phyloP scores from a whole-genome alignment of 768 basidiomycete species.

The Pleurotus eryngii region DNA sequence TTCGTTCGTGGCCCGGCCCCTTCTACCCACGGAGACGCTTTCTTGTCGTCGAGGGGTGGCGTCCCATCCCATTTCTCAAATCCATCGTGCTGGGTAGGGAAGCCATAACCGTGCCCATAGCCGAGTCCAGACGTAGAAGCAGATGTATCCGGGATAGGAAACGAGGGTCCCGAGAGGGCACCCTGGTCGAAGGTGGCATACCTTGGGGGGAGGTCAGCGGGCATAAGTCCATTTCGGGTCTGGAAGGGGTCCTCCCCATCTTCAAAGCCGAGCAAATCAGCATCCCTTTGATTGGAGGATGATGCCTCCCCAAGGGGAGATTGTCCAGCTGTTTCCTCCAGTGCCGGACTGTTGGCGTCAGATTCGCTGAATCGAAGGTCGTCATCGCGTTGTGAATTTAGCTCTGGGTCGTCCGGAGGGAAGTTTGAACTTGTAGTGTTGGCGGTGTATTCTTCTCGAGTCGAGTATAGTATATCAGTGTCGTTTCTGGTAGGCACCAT shows the following conservation, averaged over 20 bases:
- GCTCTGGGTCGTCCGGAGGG: neutral
- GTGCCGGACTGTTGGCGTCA: neutral
- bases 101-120: neutral
- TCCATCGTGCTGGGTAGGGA: neutral
- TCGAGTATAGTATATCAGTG: too few species aligned
- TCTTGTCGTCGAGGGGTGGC: neutral
- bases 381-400: neutral
- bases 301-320: neutral
- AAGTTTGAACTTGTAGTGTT: neutral
- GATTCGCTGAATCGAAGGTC: neutral
- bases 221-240: neutral
- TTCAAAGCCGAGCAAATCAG: neutral
- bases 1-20: neutral
- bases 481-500: conserved; percentile 4
- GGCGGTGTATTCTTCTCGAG: neutral
- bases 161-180: neutral
- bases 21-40: neutral
- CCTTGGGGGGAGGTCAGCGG: neutral
- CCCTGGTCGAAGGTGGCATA: neutral
- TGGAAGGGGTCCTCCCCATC: neutral
- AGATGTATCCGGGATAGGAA: neutral
- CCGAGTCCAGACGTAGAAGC: neutral
- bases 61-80: neutral
- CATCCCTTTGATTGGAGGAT: neutral
- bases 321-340: neutral